Conservation (phyloP, 108 stramenopile species). For the Nitzschia palea region DNA sequence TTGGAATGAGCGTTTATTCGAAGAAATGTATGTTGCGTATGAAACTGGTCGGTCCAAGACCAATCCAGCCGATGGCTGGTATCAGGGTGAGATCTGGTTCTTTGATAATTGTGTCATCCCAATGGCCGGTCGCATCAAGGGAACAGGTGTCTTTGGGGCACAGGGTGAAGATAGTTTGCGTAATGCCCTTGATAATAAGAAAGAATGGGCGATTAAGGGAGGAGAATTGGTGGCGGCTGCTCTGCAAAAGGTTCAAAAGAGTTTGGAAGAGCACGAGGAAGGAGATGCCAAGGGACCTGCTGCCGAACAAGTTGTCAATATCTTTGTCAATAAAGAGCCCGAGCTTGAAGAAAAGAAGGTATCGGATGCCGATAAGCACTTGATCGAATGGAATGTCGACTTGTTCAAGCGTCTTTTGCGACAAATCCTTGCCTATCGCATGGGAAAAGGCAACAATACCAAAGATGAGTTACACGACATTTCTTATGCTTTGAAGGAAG, state of each 20-base stretch:
- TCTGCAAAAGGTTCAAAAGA: background rate
- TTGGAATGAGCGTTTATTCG: slow-evolving; percentile 54
- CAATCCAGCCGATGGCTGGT: slow-evolving; percentile 52
- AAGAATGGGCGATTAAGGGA: slow-evolving; percentile 11
- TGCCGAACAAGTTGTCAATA: background rate
- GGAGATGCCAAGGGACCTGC: background rate
- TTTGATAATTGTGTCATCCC: slow-evolving; percentile 50
- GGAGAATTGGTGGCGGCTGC: background rate
- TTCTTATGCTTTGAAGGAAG: background rate
- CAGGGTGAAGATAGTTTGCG: slow-evolving; percentile 8
- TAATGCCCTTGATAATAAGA: slow-evolving; percentile 21
- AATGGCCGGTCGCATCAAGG: slow-evolving; percentile 36
- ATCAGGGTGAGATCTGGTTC: slow-evolving; percentile 44
- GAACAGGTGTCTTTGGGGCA: slow-evolving; percentile 34
- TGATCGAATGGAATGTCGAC: slow-evolving; percentile 27
- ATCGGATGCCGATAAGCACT: slow-evolving; percentile 4
- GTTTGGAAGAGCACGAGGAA: background rate
- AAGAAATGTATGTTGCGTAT: slow-evolving; percentile 51
- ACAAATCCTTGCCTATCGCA: slow-evolving; percentile 18
- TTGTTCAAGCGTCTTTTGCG: slow-evolving; percentile 15
- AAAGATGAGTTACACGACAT: background rate
- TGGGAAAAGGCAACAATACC: background rate
- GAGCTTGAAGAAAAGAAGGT: background rate
- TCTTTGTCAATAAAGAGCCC: background rate
- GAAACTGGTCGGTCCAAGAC: slow-evolving; percentile 32